These are phyloP conservation scores for Fusarium guadeloupense DNA, from an alignment of 2,329 filamentous ascomycete species.

Conservation along the genomic window DNA sequence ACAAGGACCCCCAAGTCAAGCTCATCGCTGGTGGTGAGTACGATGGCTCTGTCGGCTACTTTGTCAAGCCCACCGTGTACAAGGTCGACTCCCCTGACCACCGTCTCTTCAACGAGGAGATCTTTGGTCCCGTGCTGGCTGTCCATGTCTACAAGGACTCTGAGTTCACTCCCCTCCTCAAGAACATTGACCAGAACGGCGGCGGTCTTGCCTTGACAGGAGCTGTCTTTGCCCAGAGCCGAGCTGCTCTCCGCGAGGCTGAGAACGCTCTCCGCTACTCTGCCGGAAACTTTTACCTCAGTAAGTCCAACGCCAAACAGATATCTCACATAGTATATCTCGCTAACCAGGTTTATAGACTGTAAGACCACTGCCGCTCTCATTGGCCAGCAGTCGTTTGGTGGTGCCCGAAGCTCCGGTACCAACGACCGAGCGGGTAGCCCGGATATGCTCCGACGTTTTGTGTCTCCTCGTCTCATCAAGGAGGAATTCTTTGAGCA, in stretches of 20 bases:
- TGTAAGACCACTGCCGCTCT: constrained; percentile 66
- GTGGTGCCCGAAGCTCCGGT: constrained; percentile 61
- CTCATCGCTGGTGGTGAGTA: constrained; percentile 79
- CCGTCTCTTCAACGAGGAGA: constrained; percentile 77
- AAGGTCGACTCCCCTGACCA: constrained; percentile 76
- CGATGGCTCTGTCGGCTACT: constrained; percentile 81
- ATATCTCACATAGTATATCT: fast-evolving
- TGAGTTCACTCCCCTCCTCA: constrained; percentile 50
- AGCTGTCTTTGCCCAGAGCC: constrained; percentile 60
- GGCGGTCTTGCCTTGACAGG: constrained; percentile 59
- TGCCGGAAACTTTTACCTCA: constrained; percentile 67
- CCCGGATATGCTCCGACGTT: constrained; percentile 58
- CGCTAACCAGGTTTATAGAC: constrained; percentile 42
- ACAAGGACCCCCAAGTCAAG: constrained; percentile 75
- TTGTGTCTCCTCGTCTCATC: constrained; percentile 61
- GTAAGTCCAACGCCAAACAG: constrained; percentile 22
- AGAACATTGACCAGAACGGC: constrained; percentile 52
- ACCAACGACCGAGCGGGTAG: constrained; percentile 68
- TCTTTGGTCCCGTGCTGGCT: constrained; percentile 82
- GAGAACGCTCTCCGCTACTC: constrained; percentile 61
- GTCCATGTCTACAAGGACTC: constrained; percentile 81
- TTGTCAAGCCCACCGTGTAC: constrained; percentile 85
- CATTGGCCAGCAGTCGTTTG: constrained; percentile 66
- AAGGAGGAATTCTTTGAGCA: constrained; percentile 58
- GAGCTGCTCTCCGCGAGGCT: constrained; percentile 58